Conservation (phyloP, 345 rosid genomes). For the Viola odorata region DNA sequence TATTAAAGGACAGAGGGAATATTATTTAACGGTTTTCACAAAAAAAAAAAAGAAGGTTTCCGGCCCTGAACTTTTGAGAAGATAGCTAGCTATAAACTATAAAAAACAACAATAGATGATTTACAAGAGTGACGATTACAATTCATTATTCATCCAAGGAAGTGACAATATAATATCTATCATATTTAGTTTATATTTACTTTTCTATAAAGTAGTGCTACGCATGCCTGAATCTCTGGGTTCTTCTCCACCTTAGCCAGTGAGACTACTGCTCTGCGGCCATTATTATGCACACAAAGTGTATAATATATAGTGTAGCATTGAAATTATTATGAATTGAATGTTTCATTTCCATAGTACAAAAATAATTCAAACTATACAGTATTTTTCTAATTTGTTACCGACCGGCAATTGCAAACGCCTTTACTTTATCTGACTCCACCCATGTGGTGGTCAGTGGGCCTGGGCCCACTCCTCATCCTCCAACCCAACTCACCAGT, state of each 20-base stretch:
- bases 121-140: too few species aligned
- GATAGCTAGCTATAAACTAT: too few species aligned
- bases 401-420: conserved; percentile 20
- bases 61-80: too few species aligned
- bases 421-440: conserved; percentile 36
- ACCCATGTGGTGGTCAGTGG: conserved; percentile 32
- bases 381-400: neutral
- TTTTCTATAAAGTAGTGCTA: neutral
- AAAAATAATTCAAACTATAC: conserved; percentile 20
- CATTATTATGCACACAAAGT: neutral
- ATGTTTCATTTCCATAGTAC: neutral
- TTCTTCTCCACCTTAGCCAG: neutral
- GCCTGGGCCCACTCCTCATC: conserved; percentile 30
- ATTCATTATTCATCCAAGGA: too few species aligned
- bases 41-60: too few species aligned
- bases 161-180: too few species aligned
- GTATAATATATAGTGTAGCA: neutral
- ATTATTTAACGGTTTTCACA: too few species aligned
- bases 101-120: too few species aligned
- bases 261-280: neutral
- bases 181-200: too few species aligned
- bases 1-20: too few species aligned
- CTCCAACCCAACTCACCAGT: conserved; percentile 10
- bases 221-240: conserved; percentile 2
- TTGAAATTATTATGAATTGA: neutral